Percentiles rank a stretch among this genome's conserved stretches.
These are phyloP conservation scores for Schwanniomyces etchellsii DNA, from an alignment of 1,139 yeast species.

Conservation along the genomic window DNA sequence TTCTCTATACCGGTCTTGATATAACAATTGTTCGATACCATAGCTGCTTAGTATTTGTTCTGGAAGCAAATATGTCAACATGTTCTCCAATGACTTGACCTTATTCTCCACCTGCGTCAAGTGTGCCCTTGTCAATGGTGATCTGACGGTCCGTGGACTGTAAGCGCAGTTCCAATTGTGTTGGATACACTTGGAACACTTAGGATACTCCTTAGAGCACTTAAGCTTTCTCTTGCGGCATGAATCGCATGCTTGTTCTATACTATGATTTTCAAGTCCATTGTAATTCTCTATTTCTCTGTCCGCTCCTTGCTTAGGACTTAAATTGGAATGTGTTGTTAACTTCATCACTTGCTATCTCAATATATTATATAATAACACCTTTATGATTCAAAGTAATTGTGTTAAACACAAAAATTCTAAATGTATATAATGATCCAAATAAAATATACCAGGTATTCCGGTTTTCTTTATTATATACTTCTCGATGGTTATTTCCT, in stretches of 20 bases:
- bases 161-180: conserved; percentile 74
- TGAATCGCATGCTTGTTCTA: conserved; percentile 54
- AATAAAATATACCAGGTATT: too few species aligned
- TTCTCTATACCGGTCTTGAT: conserved; percentile 15
- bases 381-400: too few species aligned
- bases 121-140: conserved; percentile 79
- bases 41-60: conserved; percentile 6
- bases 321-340: conserved; percentile 3
- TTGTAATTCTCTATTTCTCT: not conserved
- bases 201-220: conserved; percentile 64
- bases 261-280: conserved; percentile 11
- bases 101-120: conserved; percentile 70
- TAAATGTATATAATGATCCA: too few species aligned
- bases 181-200: conserved; percentile 68
- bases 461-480: too few species aligned
- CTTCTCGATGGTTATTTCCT: too few species aligned
- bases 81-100: conserved; percentile 48
- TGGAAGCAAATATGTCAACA: conserved; percentile 41
- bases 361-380: too few species aligned
- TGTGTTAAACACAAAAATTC: too few species aligned
- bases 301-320: conserved; percentile 1
- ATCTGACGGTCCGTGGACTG: conserved; percentile 70
- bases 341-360: conserved; percentile 4
- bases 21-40: conserved; percentile 22
- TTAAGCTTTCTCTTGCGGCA: conserved; percentile 54